Percentiles rank a stretch among this genome's conserved stretches.
Evolutionary conservation across 768 basidiomycete species (phyloP).

Genomic region (Chalciporus sphaerocephalus): DNA sequence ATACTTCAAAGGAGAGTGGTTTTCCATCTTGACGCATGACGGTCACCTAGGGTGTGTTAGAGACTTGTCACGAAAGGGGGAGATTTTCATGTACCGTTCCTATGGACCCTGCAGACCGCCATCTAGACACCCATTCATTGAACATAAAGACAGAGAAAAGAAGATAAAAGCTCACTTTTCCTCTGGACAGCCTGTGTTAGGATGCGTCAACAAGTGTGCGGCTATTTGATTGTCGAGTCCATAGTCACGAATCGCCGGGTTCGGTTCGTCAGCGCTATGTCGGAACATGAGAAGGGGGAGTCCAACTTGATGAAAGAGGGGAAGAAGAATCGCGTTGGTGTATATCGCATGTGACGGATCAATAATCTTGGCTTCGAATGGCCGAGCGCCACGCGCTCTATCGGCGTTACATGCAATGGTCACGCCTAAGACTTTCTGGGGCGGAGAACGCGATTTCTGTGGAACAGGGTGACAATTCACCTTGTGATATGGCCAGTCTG

Average conservation of each 20-base stretch:
- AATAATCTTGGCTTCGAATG: conserved; percentile 20
- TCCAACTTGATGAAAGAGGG: conserved; percentile 26
- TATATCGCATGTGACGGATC: conserved; percentile 26
- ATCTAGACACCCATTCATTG: conserved; percentile 10
- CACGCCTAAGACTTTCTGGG: conserved; percentile 15
- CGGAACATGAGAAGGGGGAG: conserved; percentile 29
- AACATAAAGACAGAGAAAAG: neutral
- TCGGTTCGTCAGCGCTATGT: conserved; percentile 19
- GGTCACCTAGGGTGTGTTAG: conserved; percentile 15
- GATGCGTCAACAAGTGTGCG: conserved; percentile 28
- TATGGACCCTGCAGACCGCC: conserved; percentile 23
- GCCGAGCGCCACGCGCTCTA: conserved; percentile 19
- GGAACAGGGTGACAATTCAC: conserved; percentile 6
- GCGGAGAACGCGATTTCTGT: neutral
- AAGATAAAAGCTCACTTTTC: conserved; percentile 11
- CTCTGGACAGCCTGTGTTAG: conserved; percentile 24
- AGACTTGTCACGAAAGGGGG: neutral
- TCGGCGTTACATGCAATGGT: conserved; percentile 25
- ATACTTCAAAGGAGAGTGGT: conserved; percentile 21
- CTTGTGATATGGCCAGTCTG: conserved; percentile 24
- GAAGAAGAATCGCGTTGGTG: conserved; percentile 19
- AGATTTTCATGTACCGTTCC: conserved; percentile 19
- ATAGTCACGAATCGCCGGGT: conserved; percentile 16
- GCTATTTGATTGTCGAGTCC: conserved; percentile 31
- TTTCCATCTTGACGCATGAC: conserved; percentile 26